These are phyloP conservation scores for Calonectria pteridis DNA, from an alignment of 2,329 filamentous ascomycete species.

Conservation along the genomic window DNA sequence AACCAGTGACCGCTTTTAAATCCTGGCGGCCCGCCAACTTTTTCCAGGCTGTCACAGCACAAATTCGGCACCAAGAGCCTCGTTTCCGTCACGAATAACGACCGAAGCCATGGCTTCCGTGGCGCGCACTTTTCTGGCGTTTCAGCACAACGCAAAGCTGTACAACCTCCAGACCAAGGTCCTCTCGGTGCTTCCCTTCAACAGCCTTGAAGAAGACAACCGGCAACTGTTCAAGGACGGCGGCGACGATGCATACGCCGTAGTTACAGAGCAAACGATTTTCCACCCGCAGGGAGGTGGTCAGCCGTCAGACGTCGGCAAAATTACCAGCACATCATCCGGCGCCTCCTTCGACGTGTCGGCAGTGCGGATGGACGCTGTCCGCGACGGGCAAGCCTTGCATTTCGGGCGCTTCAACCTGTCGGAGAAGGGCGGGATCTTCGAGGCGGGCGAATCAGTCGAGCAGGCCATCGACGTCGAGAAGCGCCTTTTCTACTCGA, in stretches of 20 bases:
- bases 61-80: not conserved
- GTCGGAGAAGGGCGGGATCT: slow-evolving; percentile 35
- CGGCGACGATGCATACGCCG: slow-evolving; percentile 63
- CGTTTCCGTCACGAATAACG: not conserved
- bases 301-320: slow-evolving; percentile 76
- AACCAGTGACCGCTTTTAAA: not conserved
- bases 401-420: slow-evolving; percentile 73
- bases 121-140: slow-evolving; percentile 52
- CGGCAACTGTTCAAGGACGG: slow-evolving; percentile 70
- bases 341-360: slow-evolving; percentile 62
- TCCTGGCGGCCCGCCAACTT: not conserved
- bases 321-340: slow-evolving; percentile 56
- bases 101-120: slow-evolving; percentile 35
- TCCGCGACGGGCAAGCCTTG: slow-evolving; percentile 67
- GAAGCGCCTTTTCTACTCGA: slow-evolving; percentile 73
- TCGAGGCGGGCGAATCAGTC: slow-evolving; percentile 59
- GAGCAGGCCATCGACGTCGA: slow-evolving; percentile 70
- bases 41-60: not conserved
- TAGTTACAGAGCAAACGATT: slow-evolving; percentile 75
- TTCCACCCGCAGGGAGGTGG: slow-evolving; percentile 83
- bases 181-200: slow-evolving; percentile 61
- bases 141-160: slow-evolving; percentile 59
- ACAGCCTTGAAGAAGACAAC: slow-evolving; percentile 63
- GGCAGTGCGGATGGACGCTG: slow-evolving; percentile 67
- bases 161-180: slow-evolving; percentile 58